Percentiles rank a stretch among this genome's conserved stretches.
phyloP scores from a whole-genome alignment of 176 grass and related monocot species.

The Zea mays region Zm-B73-REFERENCE-NAM-5.0 NC_050096.1:94781501-94782000 shows the following conservation, averaged over 20 bases:
- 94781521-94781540: slow-evolving; percentile 74
- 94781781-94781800: slow-evolving; percentile 68
- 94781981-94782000: slow-evolving; percentile 73
- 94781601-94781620: slow-evolving; percentile 75
- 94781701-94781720: slow-evolving; percentile 71
- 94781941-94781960: slow-evolving; percentile 68
- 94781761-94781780: slow-evolving; percentile 67
- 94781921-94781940: slow-evolving; percentile 72
- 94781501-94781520: slow-evolving; percentile 77
- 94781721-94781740: slow-evolving; percentile 66
- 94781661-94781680: slow-evolving; percentile 84
- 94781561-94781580: slow-evolving; percentile 86
- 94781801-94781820: slow-evolving; percentile 81
- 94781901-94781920: slow-evolving; percentile 58
- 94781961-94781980: slow-evolving; percentile 62
- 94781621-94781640: slow-evolving; percentile 93
- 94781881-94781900: slow-evolving; percentile 84
- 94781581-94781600: slow-evolving; percentile 66
- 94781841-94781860: slow-evolving; percentile 68
- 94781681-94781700: slow-evolving; percentile 61
- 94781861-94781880: slow-evolving; percentile 73
- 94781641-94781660: slow-evolving; percentile 59
- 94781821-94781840: slow-evolving; percentile 84
- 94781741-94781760: slow-evolving; percentile 80
- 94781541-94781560: slow-evolving; percentile 88